Percentiles rank a stretch among this genome's conserved stretches.
Conservation (phyloP, 106 monocot species). For the Acanthochlamys bracteata region DNA sequence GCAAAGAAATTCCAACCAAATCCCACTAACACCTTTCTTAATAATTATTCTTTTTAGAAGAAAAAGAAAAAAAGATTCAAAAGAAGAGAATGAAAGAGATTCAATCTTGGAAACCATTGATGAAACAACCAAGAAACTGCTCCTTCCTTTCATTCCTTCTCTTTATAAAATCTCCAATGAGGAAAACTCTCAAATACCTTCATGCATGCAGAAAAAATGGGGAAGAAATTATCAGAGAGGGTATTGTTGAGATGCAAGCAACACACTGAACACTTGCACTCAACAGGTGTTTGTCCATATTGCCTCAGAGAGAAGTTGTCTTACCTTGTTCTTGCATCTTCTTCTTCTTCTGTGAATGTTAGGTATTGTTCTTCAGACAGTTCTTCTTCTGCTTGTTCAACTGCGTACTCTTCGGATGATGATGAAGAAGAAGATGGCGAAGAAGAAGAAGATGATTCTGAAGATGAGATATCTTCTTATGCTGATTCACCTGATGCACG, state of each 20-base stretch:
- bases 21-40: background rate
- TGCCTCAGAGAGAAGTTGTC: conserved; percentile 4
- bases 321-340: background rate
- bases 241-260: background rate
- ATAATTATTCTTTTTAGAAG: too few relatives aligned
- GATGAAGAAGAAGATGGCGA: background rate
- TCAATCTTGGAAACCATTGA: background rate
- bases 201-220: conserved; percentile 3
- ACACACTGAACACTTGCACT: conserved; percentile 1
- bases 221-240: background rate
- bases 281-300: conserved; percentile 4
- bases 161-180: background rate
- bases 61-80: too few relatives aligned
- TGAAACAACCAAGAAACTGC: conserved; percentile 2
- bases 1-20: too few relatives aligned
- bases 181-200: background rate
- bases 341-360: background rate
- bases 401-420: conserved; percentile 1
- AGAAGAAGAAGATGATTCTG: background rate
- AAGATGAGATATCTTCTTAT: background rate
- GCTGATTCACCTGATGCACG: background rate
- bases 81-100: too few relatives aligned
- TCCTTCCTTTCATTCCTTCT: background rate
- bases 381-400: background rate
- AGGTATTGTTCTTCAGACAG: background rate